Evolutionary conservation across 2,329 filamentous ascomycete species (phyloP).

Genomic region (Didymella keratinophila): DNA sequence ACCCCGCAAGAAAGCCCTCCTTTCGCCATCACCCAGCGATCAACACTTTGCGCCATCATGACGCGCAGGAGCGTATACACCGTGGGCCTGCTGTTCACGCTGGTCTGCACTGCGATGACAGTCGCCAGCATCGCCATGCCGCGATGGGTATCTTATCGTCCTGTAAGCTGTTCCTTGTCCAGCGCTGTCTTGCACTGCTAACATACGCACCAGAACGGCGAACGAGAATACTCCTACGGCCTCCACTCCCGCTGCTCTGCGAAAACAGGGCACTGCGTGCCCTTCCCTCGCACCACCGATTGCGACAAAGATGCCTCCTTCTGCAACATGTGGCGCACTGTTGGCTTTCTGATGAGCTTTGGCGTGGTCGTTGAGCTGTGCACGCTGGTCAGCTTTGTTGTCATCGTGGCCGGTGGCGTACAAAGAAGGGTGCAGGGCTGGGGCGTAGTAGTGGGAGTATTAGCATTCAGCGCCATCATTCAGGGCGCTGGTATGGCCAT

Average conservation of each 20-base stretch:
- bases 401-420: conserved; percentile 80
- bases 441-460: conserved; percentile 73
- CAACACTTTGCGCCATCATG: conserved; percentile 46
- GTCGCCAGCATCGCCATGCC: conserved; percentile 73
- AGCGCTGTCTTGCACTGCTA: neutral
- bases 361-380: conserved; percentile 83
- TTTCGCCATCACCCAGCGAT: neutral
- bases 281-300: conserved; percentile 73
- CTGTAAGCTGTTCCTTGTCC: conserved; percentile 33
- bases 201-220: conserved; percentile 39
- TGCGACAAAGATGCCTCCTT: conserved; percentile 76
- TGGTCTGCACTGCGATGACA: conserved; percentile 70
- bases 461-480: conserved; percentile 70
- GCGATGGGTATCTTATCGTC: conserved; percentile 72
- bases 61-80: conserved; percentile 59
- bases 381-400: conserved; percentile 77
- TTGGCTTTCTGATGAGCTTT: conserved; percentile 88
- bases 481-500: conserved; percentile 81
- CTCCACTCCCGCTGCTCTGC: conserved; percentile 83
- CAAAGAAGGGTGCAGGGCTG: conserved; percentile 82
- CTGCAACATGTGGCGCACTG: conserved; percentile 89
- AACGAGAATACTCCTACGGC: conserved; percentile 65
- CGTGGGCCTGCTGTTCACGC: conserved; percentile 57
- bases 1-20: neutral
- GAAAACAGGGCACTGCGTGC: conserved; percentile 67